Base-by-base conservation (phyloP, 345 rosid species). In the Eucalyptus tenuipes region DNA sequence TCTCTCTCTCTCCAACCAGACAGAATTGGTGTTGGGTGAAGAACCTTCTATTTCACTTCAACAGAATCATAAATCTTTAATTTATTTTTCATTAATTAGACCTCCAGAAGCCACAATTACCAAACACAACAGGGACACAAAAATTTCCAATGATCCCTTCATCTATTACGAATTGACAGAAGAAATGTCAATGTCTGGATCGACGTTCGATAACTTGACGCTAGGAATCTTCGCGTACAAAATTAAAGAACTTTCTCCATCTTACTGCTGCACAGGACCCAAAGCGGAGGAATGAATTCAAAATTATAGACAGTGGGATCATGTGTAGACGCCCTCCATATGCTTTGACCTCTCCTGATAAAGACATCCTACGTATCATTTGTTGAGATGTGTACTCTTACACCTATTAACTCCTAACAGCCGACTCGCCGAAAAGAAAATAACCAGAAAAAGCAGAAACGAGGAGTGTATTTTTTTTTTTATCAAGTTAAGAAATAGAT, bases 21-120 rank as follows among this genome's bases (percentile, higher is more conserved):
- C 61, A 89, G 87, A 47, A 88, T 87, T 86, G 86, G 44, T 17
- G 91, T 93, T 91, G 85, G 96, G 93, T 91, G 90, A 81, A 75
- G 52, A 29, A 64, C 33, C 95, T 92, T 94, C 75, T 49, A 24
- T 90, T 68, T 92, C 93, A 92, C 95, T 92, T 91, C 87, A 91
- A 68, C 64, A 53, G 18, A 33, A 6, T 84, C 52, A 10, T 49
- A 84, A 84, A 52, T 53, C 16, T 29, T 89, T 85, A 71, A 27
- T 55, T 55, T 55, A 4, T 89, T 79, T 44, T 66, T 8, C 40
- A 31, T 75, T 86, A 22, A 55, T 31, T 71, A 71, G 81, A 18
- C 42, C 25, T 33, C 81, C 44, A 71, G 10, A 17, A 33, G 44
- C 81, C 81, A 75, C 13, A 37, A 40, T 75, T 37, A 75, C 47